Base-by-base conservation (phyloP, 208 protist genomes). In the Acanthamoeba quina region DNA sequence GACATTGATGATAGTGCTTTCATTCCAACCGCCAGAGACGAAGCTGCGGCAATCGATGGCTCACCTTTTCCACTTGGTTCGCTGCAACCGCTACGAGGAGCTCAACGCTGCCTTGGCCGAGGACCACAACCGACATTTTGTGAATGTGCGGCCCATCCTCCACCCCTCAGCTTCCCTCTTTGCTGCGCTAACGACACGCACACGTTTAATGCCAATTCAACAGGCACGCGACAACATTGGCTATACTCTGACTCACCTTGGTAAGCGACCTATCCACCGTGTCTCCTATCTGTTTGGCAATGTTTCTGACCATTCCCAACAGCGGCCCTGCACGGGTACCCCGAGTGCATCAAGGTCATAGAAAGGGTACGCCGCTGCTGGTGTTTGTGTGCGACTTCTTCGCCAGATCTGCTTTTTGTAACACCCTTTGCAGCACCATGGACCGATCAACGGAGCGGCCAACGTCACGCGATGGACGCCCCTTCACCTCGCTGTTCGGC, bases 261-360 rank as follows among this genome's bases (percentile, higher is more conserved):
- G 66, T 74, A 74, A 29, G 10, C 9, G n/a, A 13, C 3, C 19
- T 21, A 60, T 60, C 19, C 5, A 24, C 9, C 19, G 1, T 60
- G 54, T 21, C 9, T 2, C 10, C 3, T 6, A 60, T 7, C 19
- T 60, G 54, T 6, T 60, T 6, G 31, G 2, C 31, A 37, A 34
- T 11, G 21, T n/a, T n/a, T 74, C 11, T 17, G n/a, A 34, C n/a
- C 24, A 31, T 37, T 74, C 31, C 19, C 54, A 74, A 34, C 66
- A 56, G 76, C 76, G 44, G 76, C 76, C 10, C 9, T 85, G 44
- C 76, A 85, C 76, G 76, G 76, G 1, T 85, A 85, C 44, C 76
- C 47, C 7, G 76, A 85, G 19, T 85, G 76, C 76, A 85, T 85
- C 44, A 85, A 85, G 44, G 76, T 85, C 44, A 47, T 85, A 2